Evolutionary conservation across 257 asterid genomes (phyloP).

Genomic region (Vinca minor): DNA sequence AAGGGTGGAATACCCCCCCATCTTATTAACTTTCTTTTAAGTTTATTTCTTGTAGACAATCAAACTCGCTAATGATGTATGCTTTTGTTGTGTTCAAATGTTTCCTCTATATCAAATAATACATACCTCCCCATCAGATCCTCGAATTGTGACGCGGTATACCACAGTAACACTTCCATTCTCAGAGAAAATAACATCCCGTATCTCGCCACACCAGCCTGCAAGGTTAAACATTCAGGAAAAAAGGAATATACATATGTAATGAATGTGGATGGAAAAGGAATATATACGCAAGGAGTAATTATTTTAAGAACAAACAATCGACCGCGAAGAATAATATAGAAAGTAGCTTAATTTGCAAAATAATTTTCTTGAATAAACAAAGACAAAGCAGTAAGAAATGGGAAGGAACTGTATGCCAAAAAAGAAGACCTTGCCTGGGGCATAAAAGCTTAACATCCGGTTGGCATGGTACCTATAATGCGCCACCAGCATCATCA

Average conservation of each 20-base stretch:
- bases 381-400: not conserved
- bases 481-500: conserved; percentile 18
- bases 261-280: not conserved
- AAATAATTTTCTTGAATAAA: not conserved
- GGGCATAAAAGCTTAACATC: conserved; percentile 96
- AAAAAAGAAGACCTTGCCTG: conserved; percentile 39
- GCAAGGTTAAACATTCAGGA: conserved; percentile 10
- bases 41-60: not conserved
- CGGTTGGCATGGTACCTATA: conserved; percentile 95
- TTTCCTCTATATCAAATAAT: not conserved
- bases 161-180: conserved; percentile 90
- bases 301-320: not conserved
- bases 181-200: conserved; percentile 83
- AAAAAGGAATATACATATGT: not conserved
- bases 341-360: not conserved
- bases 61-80: not conserved
- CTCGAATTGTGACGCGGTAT: conserved; percentile 84
- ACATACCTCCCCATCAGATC: conserved; percentile 90
- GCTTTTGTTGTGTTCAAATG: not conserved
- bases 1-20: not conserved
- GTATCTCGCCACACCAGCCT: conserved; percentile 99
- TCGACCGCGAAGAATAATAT: not conserved
- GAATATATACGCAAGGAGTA: not conserved
- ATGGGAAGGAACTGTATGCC: not conserved
- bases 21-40: not conserved